Evolutionary conservation across 2,329 filamentous ascomycete species (phyloP).

Genomic region (Scleromitrula shiraiana): DNA sequence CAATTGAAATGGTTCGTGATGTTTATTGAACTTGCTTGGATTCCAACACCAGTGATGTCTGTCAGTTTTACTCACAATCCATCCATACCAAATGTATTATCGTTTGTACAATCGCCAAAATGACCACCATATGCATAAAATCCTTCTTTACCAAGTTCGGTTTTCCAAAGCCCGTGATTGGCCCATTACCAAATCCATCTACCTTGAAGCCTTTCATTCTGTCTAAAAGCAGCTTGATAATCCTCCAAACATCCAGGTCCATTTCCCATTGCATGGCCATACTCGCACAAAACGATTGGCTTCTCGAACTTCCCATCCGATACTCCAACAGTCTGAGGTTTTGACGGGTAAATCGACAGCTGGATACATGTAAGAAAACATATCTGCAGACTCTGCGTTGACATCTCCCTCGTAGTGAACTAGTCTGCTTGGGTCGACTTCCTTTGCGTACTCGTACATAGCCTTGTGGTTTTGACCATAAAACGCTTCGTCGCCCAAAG

Average conservation of each 20-base stretch:
- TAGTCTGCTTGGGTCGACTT: constrained; percentile 41
- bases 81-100: constrained; percentile 55
- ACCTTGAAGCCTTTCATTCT: constrained; percentile 29
- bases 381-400: constrained; percentile 42
- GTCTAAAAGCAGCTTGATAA: constrained; percentile 53
- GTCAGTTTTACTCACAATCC: constrained; percentile 34
- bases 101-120: constrained; percentile 53
- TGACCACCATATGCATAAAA: constrained; percentile 56
- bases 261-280: constrained; percentile 63
- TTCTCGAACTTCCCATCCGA: constrained; percentile 38
- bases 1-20: constrained; percentile 31
- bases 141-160: constrained; percentile 32
- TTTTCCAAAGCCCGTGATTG: constrained; percentile 47
- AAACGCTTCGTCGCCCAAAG: constrained; percentile 65
- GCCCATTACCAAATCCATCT: constrained; percentile 56
- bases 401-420: constrained; percentile 51
- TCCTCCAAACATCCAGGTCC: constrained; percentile 63
- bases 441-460: constrained; percentile 54
- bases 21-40: constrained; percentile 3
- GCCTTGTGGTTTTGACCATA: constrained; percentile 60
- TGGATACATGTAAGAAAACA: constrained; percentile 50
- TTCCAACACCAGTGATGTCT: background rate
- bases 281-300: constrained; percentile 52
- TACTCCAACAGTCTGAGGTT: constrained; percentile 34
- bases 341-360: constrained; percentile 35